Evolutionary conservation across 2,329 filamentous ascomycete genomes (phyloP).

Genomic region (Pyrenochaeta sp.): DNA sequence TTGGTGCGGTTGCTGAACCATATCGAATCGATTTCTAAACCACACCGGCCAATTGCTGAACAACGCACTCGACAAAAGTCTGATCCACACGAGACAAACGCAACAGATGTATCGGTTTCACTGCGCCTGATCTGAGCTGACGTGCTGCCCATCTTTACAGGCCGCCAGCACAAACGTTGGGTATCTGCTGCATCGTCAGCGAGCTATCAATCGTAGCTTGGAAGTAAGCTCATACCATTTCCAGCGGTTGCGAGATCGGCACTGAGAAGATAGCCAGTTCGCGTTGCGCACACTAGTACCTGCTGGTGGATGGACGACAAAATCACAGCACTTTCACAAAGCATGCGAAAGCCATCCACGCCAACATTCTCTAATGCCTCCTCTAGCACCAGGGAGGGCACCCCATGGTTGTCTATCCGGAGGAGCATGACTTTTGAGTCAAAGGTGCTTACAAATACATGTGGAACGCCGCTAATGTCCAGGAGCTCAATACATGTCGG

Average conservation of each 20-base stretch:
- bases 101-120: constrained; percentile 32
- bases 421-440: constrained; percentile 36
- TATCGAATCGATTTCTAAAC: constrained; percentile 43
- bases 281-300: constrained; percentile 47
- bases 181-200: constrained; percentile 10
- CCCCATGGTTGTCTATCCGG: constrained; percentile 15
- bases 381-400: constrained; percentile 18
- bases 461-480: constrained; percentile 18
- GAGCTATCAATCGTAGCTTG: background rate
- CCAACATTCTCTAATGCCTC: constrained; percentile 13
- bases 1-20: constrained; percentile 47
- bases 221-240: constrained; percentile 13
- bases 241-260: constrained; percentile 6
- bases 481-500: constrained; percentile 47
- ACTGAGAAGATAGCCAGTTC: constrained; percentile 44
- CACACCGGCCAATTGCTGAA: constrained; percentile 7
- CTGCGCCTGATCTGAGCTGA: constrained; percentile 34
- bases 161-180: constrained; percentile 13
- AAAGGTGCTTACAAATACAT: constrained; percentile 42
- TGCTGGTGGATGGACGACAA: constrained; percentile 15
- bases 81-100: constrained; percentile 51
- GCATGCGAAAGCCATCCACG: constrained; percentile 14
- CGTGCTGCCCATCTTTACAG: constrained; percentile 37
- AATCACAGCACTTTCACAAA: constrained; percentile 44
- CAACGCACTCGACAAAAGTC: constrained; percentile 48